Evolutionary conservation across 805 yeast genomes (phyloP).

Genomic region (Pichia occidentalis): DNA sequence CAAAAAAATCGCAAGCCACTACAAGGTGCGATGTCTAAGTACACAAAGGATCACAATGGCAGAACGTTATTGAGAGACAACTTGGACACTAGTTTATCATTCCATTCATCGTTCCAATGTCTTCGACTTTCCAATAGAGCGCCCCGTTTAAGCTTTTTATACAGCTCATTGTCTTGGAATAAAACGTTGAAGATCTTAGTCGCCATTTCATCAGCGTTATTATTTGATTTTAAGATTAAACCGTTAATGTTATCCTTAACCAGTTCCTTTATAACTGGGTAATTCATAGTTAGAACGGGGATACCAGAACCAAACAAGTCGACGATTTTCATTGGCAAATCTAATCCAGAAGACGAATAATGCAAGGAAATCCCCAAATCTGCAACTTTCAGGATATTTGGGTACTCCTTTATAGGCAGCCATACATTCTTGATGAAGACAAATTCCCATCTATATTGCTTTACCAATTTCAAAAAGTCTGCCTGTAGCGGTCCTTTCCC

Average conservation of each 20-base stretch:
- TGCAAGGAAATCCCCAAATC: slow-evolving; percentile 90
- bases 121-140: slow-evolving; percentile 63
- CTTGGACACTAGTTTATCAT: slow-evolving; percentile 33
- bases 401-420: slow-evolving; percentile 76
- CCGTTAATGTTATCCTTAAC: slow-evolving; percentile 72
- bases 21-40: too few species aligned
- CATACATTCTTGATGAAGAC: slow-evolving; percentile 63
- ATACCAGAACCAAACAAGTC: slow-evolving; percentile 95
- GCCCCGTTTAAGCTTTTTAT: slow-evolving; percentile 48
- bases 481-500: slow-evolving; percentile 87
- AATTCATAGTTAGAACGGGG: slow-evolving; percentile 77
- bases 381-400: slow-evolving; percentile 63
- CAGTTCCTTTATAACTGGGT: slow-evolving; percentile 72
- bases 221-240: slow-evolving; percentile 36
- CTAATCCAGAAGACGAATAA: slow-evolving; percentile 86
- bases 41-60: slow-evolving; percentile 1
- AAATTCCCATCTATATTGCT: slow-evolving; percentile 32
- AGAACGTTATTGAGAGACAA: slow-evolving; percentile 16
- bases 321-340: slow-evolving; percentile 93
- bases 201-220: slow-evolving; percentile 38
- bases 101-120: slow-evolving; percentile 81
- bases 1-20: neutral
- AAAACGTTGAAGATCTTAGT: slow-evolving; percentile 31
- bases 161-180: slow-evolving; percentile 18
- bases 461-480: slow-evolving; percentile 30